phyloP scores from a whole-genome alignment of 805 yeast genomes.

The Candida chilensis region DNA sequence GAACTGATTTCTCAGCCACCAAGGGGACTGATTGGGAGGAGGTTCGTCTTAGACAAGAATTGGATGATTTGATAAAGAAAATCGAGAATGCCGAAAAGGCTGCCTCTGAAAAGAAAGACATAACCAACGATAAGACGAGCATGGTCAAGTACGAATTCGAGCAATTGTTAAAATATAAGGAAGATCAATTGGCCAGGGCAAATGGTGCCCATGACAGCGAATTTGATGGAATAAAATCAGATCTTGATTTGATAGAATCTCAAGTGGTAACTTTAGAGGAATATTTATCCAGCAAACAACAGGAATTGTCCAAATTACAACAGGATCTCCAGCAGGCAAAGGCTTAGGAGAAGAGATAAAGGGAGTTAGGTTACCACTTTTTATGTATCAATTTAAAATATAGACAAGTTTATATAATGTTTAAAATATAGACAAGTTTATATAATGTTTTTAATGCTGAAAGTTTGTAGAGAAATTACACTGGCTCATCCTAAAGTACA shows the following conservation, averaged over 20 bases:
- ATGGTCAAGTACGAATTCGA: constrained; percentile 58
- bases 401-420: no score
- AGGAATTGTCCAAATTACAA: constrained; percentile 45
- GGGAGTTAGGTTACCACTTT: no score
- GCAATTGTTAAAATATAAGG: constrained; percentile 73
- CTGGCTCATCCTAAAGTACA: no score
- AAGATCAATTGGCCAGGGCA: constrained; percentile 34
- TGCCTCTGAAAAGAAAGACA: constrained; percentile 21
- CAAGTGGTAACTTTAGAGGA: constrained; percentile 71
- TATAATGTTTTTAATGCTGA: no score
- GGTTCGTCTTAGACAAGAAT: constrained; percentile 70
- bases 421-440: no score
- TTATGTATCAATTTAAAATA: no score
- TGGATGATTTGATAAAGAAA: constrained; percentile 64
- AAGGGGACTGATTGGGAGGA: constrained; percentile 92
- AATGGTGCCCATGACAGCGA: constrained; percentile 15
- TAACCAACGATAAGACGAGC: constrained; percentile 10
- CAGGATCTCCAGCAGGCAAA: constrained; percentile 47
- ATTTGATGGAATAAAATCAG: constrained; percentile 46
- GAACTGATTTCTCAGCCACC: constrained; percentile 65
- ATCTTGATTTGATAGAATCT: constrained; percentile 60
- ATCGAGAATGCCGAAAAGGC: constrained; percentile 47
- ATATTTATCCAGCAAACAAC: constrained; percentile 51
- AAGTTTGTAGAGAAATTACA: no score
- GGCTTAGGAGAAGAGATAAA: constrained; percentile 77